Percentiles rank a stretch among this genome's conserved stretches.
Conservation (phyloP, 2,329 filamentous ascomycete genomes). For the Neocucurbitaria cava region DNA sequence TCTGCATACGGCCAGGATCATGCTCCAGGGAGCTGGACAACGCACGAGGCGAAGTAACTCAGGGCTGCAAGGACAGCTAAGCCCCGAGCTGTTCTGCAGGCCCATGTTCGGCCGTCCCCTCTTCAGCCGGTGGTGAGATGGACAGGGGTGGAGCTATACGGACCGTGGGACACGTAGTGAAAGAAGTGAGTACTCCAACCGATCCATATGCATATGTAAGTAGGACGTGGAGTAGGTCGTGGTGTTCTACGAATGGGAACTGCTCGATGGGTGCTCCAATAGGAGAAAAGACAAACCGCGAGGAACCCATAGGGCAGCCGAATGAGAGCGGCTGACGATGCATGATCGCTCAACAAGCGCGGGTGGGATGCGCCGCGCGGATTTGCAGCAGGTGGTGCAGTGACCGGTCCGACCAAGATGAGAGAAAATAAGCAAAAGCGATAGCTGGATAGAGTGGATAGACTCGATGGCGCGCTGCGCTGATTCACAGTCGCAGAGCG, state of each 20-base stretch:
- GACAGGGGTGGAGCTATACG: neutral
- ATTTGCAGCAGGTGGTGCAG: neutral
- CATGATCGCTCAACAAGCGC: constrained; percentile 22
- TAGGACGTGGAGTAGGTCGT: neutral
- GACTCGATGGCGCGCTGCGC: neutral
- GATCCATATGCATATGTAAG: neutral
- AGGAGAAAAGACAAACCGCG: constrained; percentile 31
- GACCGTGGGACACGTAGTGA: neutral
- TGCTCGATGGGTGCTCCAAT: constrained; percentile 22
- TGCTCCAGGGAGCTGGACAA: constrained; percentile 18
- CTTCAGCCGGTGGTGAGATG: neutral
- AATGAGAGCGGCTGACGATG: constrained; percentile 29
- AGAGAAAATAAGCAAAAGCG: neutral
- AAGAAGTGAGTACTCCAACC: neutral
- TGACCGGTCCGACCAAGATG: neutral
- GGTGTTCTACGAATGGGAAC: neutral
- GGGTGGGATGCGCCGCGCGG: neutral
- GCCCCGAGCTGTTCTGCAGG: constrained; percentile 20
- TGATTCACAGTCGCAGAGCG: neutral
- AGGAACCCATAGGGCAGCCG: constrained; percentile 34
- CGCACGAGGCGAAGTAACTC: constrained; percentile 24
- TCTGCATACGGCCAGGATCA: constrained; percentile 13
- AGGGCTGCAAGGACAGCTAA: constrained; percentile 31
- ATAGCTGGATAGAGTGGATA: neutral
- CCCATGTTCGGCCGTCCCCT: constrained; percentile 1